Conservation (phyloP, 2,329 filamentous ascomycete genomes). For the Aureobasidium musti region DNA sequence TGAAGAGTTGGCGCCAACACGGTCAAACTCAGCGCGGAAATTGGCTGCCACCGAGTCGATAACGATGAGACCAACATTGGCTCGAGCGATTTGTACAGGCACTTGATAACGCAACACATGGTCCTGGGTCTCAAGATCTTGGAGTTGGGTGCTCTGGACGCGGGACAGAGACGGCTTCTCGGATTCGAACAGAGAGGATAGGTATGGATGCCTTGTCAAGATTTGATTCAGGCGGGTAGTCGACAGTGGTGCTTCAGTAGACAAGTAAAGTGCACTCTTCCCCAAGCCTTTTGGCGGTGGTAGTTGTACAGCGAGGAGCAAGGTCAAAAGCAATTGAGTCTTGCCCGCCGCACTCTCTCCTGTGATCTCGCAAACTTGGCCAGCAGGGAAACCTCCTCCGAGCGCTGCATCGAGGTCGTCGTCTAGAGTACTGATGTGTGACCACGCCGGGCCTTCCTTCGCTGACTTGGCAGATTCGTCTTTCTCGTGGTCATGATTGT, state of each 20-base stretch:
- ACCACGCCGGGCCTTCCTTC: slow-evolving; percentile 48
- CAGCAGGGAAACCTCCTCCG: slow-evolving; percentile 76
- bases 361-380: slow-evolving; percentile 83
- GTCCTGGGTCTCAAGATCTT: slow-evolving; percentile 91
- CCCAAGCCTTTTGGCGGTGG: slow-evolving; percentile 69
- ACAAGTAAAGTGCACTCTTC: slow-evolving; percentile 84
- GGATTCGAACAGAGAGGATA: slow-evolving; percentile 50
- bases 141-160: slow-evolving; percentile 78
- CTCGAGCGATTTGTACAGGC: slow-evolving; percentile 75
- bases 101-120: slow-evolving; percentile 93
- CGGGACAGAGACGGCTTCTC: slow-evolving; percentile 67
- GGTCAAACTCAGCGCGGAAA: slow-evolving; percentile 85
- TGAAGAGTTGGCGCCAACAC: slow-evolving; percentile 41
- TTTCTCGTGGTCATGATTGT: neutral
- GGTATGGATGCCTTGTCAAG: slow-evolving; percentile 63
- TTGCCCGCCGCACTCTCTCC: slow-evolving; percentile 94
- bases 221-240: slow-evolving; percentile 82
- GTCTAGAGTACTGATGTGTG: slow-evolving; percentile 78
- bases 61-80: slow-evolving; percentile 77
- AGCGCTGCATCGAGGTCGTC: slow-evolving; percentile 68
- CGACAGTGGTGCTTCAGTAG: slow-evolving; percentile 82
- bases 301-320: slow-evolving; percentile 83
- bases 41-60: slow-evolving; percentile 94
- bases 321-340: slow-evolving; percentile 84
- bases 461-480: neutral